A percentile compares a stretch with the other conserved stretches of the same genome.
These are phyloP conservation scores for Crucihimalaya himalaica DNA, from an alignment of 345 rosid genomes.

Conservation along the genomic window DNA sequence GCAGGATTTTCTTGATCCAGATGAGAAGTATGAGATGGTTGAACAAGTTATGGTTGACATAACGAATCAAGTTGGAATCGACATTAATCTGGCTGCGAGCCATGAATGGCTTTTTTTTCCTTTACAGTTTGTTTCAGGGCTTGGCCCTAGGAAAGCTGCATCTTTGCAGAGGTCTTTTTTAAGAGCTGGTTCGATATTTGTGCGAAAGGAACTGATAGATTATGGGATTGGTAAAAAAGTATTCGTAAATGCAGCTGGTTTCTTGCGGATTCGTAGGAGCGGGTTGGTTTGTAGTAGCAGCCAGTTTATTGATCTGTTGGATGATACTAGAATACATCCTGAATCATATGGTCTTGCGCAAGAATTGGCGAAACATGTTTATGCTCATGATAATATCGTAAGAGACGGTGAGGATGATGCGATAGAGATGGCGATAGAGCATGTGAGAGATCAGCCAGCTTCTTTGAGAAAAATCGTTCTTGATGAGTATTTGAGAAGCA, in stretches of 20 bases:
- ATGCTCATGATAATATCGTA: conserved; percentile 41
- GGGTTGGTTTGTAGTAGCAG: conserved; percentile 78
- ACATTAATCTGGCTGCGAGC: conserved; percentile 69
- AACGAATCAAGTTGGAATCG: conserved; percentile 82
- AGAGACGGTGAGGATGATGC: conserved; percentile 77
- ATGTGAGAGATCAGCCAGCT: conserved; percentile 68
- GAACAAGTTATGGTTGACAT: conserved; percentile 84
- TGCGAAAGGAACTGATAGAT: conserved; percentile 63
- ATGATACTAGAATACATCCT: conserved; percentile 90
- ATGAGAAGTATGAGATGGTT: conserved; percentile 74
- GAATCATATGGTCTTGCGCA: conserved; percentile 80
- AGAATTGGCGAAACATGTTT: conserved; percentile 76
- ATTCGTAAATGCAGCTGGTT: conserved; percentile 80
- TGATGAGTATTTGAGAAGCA: conserved; percentile 49
- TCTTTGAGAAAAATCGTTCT: conserved; percentile 53
- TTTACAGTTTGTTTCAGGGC: conserved; percentile 78
- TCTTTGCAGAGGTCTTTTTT: conserved; percentile 82
- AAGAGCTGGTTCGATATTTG: conserved; percentile 72
- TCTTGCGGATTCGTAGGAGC: conserved; percentile 77
- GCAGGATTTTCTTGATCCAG: conserved; percentile 68
- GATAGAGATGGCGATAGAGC: conserved; percentile 83
- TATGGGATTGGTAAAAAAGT: conserved; percentile 82
- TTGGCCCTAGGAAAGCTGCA: conserved; percentile 88
- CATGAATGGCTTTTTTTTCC: conserved; percentile 90
- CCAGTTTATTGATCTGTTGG: conserved; percentile 78